phyloP scores from a whole-genome alignment of 2,329 filamentous ascomycete species.

The Colletotrichum plurivorum region DNA sequence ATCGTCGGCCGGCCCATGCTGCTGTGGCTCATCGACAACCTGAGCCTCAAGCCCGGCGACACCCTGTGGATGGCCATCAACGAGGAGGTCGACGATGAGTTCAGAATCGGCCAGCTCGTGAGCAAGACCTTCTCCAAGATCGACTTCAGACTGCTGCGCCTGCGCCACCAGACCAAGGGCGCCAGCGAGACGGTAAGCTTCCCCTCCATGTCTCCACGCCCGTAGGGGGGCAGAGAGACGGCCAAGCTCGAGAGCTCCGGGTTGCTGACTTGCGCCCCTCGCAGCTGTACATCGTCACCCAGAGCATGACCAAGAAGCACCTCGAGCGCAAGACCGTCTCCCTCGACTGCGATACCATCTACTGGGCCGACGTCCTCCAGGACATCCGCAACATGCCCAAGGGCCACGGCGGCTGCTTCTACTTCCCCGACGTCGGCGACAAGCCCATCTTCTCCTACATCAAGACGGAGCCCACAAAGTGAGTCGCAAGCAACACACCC shows the following conservation, averaged over 20 bases:
- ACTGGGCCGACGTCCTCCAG: constrained; percentile 49
- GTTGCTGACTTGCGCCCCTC: constrained; percentile 7
- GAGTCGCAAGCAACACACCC: not conserved
- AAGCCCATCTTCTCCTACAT: constrained; percentile 50
- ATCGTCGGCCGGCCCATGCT: constrained; percentile 50
- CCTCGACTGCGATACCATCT: constrained; percentile 52
- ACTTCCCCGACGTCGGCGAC: constrained; percentile 47
- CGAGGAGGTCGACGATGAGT: constrained; percentile 48
- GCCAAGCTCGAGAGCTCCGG: not conserved
- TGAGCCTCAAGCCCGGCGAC: constrained; percentile 44
- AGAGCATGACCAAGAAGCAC: constrained; percentile 48
- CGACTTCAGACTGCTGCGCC: constrained; percentile 44
- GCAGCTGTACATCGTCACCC: constrained; percentile 48
- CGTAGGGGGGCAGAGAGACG: not conserved
- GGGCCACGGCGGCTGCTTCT: constrained; percentile 46
- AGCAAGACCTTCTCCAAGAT: constrained; percentile 45
- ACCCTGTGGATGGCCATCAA: constrained; percentile 50
- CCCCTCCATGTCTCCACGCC: not conserved
- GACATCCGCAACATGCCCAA: constrained; percentile 46
- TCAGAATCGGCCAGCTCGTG: constrained; percentile 47
- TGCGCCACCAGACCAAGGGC: constrained; percentile 48
- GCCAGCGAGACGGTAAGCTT: constrained; percentile 47
- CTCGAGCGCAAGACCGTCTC: constrained; percentile 47
- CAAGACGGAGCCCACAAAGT: constrained; percentile 44
- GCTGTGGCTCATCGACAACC: constrained; percentile 48